These are phyloP conservation scores for Pancytospora philotis DNA, from an alignment of 371 early-diverging fungal species.

Conservation along the genomic window DNA sequence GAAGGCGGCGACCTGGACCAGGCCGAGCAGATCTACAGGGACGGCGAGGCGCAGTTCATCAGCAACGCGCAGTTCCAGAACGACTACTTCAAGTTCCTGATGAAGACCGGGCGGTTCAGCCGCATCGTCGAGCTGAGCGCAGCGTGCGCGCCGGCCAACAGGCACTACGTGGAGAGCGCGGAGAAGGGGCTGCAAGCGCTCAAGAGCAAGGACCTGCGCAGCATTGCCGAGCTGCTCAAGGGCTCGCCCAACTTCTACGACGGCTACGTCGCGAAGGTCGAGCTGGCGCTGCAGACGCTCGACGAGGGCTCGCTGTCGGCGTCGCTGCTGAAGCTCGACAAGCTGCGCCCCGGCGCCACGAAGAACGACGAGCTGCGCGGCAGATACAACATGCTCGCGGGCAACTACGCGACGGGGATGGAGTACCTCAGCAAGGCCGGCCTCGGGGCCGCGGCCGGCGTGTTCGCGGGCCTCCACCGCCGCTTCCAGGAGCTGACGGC, in stretches of 20 bases:
- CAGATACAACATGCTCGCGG: no score
- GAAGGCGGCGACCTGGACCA: slow-evolving; percentile 13
- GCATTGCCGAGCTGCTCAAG: not conserved
- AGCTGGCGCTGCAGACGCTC: slow-evolving; percentile 10
- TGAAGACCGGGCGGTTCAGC: slow-evolving; percentile 22
- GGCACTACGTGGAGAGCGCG: slow-evolving; percentile 6
- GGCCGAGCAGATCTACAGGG: slow-evolving; percentile 17
- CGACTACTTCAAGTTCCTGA: slow-evolving; percentile 18
- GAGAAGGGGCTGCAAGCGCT: slow-evolving; percentile 1
- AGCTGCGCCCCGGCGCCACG: no score
- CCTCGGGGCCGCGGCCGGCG: no score
- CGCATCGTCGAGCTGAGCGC: not conserved
- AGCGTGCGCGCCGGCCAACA: not conserved
- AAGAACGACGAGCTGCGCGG: no score
- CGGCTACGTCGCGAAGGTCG: slow-evolving; percentile 6
- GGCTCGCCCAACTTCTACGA: slow-evolving; percentile 10
- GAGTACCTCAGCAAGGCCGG: no score
- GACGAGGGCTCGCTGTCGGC: no score
- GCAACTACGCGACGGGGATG: no score
- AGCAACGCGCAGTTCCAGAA: slow-evolving; percentile 8
- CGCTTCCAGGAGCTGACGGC: no score
- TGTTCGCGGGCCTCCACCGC: no score
- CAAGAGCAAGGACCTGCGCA: slow-evolving; percentile 3
- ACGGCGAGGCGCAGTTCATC: slow-evolving; percentile 1
- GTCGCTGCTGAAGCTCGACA: no score